Conservation (phyloP, 805 yeast species). For the Yamadazyma paraphyllophila region DNA sequence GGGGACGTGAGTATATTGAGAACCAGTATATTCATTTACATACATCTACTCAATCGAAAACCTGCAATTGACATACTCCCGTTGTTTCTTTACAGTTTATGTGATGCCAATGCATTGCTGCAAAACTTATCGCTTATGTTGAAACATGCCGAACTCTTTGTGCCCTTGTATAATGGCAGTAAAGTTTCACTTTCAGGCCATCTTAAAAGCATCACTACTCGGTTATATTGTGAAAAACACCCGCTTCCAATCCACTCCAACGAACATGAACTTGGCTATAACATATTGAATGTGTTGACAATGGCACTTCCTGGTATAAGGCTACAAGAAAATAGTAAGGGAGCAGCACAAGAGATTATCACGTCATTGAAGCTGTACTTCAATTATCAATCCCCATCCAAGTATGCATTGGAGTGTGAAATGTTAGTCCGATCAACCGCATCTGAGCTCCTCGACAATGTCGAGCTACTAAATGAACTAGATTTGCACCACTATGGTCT, state of each 20-base stretch:
- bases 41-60: background rate
- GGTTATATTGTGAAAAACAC: background rate
- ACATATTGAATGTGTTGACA: constrained; percentile 7
- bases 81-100: constrained; percentile 16
- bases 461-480: background rate
- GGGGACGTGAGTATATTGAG: constrained; percentile 6
- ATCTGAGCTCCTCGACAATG: background rate
- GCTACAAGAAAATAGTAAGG: background rate
- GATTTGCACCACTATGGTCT: constrained; percentile 7
- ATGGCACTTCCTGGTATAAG: background rate
- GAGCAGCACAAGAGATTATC: background rate
- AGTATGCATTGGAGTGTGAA: background rate
- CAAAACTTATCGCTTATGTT: background rate
- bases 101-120: constrained; percentile 26
- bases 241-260: background rate
- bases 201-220: background rate
- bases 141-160: background rate
- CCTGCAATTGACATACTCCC: background rate
- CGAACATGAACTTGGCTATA: constrained; percentile 3
- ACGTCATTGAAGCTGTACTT: background rate
- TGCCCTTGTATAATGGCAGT: background rate
- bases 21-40: constrained; percentile 6
- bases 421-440: background rate
- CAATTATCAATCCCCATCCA: background rate
- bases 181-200: background rate